phyloP scores from a whole-genome alignment of 2,329 filamentous ascomycete species.

The Fusarium pininemorale region DNA sequence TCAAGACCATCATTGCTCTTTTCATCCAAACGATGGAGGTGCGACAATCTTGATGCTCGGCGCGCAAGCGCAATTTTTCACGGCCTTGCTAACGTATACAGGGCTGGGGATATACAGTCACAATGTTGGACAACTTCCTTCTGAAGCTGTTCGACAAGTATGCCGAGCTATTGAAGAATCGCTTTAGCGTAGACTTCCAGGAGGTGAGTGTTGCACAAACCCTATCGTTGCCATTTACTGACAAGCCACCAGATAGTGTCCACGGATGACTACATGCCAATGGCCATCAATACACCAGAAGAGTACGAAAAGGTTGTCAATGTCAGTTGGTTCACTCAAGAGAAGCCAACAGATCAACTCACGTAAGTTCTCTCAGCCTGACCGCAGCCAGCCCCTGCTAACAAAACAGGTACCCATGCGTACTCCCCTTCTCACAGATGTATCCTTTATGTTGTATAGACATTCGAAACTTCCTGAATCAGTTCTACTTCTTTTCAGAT shows the following conservation, averaged over 20 bases:
- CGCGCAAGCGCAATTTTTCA: constrained; percentile 50
- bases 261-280: constrained; percentile 99
- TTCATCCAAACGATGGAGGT: constrained; percentile 99
- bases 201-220: constrained; percentile 64
- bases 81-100: constrained; percentile 78
- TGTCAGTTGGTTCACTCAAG: constrained; percentile 94
- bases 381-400: background rate
- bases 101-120: constrained; percentile 90
- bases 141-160: constrained; percentile 95
- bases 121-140: constrained; percentile 82
- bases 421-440: constrained; percentile 99
- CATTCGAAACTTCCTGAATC: constrained; percentile 95
- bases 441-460: constrained; percentile 98
- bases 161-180: constrained; percentile 85
- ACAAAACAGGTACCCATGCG: constrained; percentile 79
- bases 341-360: constrained; percentile 78
- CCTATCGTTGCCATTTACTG: background rate
- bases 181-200: constrained; percentile 95
- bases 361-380: constrained; percentile 60
- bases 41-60: constrained; percentile 75
- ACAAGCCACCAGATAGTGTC: constrained; percentile 66
- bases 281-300: constrained; percentile 90
- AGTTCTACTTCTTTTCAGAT: constrained; percentile 97
- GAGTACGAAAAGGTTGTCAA: constrained; percentile 97
- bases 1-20: constrained; percentile 90